These are phyloP conservation scores for Colletotrichum tamarilloi DNA, from an alignment of 2,329 filamentous ascomycete species.

Conservation along the genomic window DNA sequence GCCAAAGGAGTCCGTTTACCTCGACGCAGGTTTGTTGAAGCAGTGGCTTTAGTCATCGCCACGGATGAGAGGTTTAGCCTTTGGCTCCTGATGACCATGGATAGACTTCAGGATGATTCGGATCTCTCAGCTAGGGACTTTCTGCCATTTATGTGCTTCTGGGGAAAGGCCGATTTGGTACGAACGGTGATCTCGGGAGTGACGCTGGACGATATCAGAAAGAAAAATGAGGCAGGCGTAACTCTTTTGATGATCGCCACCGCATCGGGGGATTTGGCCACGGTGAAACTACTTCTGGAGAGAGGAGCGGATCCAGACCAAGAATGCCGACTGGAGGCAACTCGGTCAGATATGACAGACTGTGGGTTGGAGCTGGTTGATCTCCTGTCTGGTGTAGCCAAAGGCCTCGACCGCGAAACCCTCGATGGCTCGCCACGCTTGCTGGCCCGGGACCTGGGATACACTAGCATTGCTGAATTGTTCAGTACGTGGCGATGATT, in stretches of 20 bases:
- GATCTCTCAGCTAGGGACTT: background rate
- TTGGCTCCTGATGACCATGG: background rate
- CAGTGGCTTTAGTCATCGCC: conserved; percentile 3
- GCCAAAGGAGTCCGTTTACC: background rate
- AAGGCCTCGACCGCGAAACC: background rate
- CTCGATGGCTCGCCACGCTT: background rate
- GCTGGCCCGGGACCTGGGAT: background rate
- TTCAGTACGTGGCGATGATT: background rate
- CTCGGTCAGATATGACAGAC: background rate
- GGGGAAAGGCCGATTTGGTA: background rate
- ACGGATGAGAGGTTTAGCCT: conserved; percentile 1
- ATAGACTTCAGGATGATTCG: background rate
- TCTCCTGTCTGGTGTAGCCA: background rate
- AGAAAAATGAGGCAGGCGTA: no score
- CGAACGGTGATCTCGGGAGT: background rate
- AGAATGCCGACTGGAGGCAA: background rate
- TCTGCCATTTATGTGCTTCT: background rate
- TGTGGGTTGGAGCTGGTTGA: background rate
- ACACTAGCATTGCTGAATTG: background rate
- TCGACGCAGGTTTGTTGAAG: background rate
- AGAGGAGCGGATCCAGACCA: background rate
- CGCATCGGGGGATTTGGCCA: background rate
- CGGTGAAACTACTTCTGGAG: background rate
- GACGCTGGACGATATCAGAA: background rate
- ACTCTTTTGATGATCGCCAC: background rate